Base-by-base conservation (phyloP, 2,329 filamentous ascomycete genomes). In the Colletotrichum ledebouriae region DNA sequence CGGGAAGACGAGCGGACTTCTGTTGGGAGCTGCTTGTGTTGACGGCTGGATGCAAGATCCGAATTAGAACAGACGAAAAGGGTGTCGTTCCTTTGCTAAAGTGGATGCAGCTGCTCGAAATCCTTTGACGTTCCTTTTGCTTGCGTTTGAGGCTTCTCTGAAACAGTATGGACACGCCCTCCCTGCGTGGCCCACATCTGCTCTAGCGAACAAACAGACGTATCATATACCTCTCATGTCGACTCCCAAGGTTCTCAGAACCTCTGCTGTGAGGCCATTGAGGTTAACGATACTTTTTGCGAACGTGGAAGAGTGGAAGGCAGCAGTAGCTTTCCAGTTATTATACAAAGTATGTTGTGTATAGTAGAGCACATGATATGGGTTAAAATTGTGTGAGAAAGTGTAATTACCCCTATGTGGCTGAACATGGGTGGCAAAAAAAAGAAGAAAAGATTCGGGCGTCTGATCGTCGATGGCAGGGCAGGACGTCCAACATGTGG, bases 1-100 rank as follows among this genome's bases (percentile, higher is more conserved):
- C 20, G 50, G 33, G n/a, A 37, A 37, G 41, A 39, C 55, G 46
- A 52, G 34, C 15, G 15, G 29, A 17, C 46, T 13, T 20, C 13
- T 20, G 46, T 34, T 49, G 39, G 52, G 11, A 5, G 25, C 34
- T 17, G 20, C 6, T 15, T 29, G 58, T 29, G 58, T 52, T 29
- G 49, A 37, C 53, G 22, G 42, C 33, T 25, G 61, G 52, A 34
- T 59, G 53, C 65, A 64, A 3, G 47, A 20, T 6, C 55, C 22
- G 22, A 49, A 57, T 52, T 44, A 64, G 47, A 59, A 64, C 56
- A 53, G 65, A 66, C 33, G 59, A 62, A 33, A 41, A 25, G 25
- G 7, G 6, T 22, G 47, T 46, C 47, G 34, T 39, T 29, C 20
- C 33, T 41, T 46, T 17, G 41, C 29, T 2, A 15, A 37, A 49